Percentiles rank a stretch among this genome's conserved stretches.
phyloP scores from a whole-genome alignment of 768 basidiomycete genomes.

The Naganishia vaughanmartiniae region DNA sequence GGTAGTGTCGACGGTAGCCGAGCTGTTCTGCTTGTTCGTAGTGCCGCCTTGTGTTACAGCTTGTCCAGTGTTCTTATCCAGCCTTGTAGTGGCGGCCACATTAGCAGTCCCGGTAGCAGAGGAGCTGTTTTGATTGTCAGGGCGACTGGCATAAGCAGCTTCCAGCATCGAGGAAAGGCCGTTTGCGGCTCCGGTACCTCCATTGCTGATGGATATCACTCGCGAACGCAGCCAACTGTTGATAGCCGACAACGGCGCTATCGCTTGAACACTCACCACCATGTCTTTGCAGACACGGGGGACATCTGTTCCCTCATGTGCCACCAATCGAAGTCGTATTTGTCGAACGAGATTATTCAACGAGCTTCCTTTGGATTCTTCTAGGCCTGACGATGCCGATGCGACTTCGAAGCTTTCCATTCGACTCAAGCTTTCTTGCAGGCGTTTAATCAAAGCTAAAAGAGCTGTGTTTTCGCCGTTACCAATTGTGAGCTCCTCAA shows the following conservation, averaged over 20 bases:
- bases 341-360: slow-evolving; percentile 89
- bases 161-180: slow-evolving; percentile 81
- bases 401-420: slow-evolving; percentile 95
- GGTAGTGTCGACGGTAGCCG: not conserved
- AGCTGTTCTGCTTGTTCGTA: not conserved
- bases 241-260: slow-evolving; percentile 94
- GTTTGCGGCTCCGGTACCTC: slow-evolving; percentile 33
- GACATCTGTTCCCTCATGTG: slow-evolving; percentile 81
- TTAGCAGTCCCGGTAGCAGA: slow-evolving; percentile 44
- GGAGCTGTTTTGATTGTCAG: slow-evolving; percentile 49
- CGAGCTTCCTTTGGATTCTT: slow-evolving; percentile 86
- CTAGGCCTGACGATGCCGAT: slow-evolving; percentile 61
- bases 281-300: slow-evolving; percentile 76
- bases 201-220: slow-evolving; percentile 54
- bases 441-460: slow-evolving; percentile 80
- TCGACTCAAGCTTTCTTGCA: slow-evolving; percentile 90
- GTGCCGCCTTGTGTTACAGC: no score
- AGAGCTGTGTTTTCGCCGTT: slow-evolving; percentile 59
- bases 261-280: slow-evolving; percentile 95
- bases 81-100: slow-evolving; percentile 49
- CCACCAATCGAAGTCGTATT: slow-evolving; percentile 81
- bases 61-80: not conserved
- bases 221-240: slow-evolving; percentile 81
- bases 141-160: slow-evolving; percentile 71
- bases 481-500: slow-evolving; percentile 67